Conservation (phyloP, 1,284 basidiomycete species). For the Leccinum fuscescens region DNA sequence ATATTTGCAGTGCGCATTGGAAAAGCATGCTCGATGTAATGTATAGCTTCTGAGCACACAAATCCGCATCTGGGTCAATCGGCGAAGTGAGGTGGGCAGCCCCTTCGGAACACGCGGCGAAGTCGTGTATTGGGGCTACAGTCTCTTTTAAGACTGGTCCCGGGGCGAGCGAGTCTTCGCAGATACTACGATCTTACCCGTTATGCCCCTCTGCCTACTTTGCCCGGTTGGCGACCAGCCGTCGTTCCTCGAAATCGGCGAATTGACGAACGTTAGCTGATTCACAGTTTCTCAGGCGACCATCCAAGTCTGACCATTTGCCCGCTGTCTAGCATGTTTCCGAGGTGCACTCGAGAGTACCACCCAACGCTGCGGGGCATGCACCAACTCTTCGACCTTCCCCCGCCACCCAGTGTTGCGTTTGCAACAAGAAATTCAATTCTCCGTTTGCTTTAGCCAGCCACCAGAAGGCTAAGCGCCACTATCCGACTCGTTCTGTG, state of each 20-base stretch:
- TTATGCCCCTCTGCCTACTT: constrained; percentile 30
- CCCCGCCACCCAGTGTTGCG: constrained; percentile 17
- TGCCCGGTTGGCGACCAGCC: constrained; percentile 27
- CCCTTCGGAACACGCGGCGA: constrained; percentile 31
- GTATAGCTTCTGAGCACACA: constrained; percentile 24
- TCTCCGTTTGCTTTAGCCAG: constrained; percentile 16
- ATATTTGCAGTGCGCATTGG: constrained; percentile 21
- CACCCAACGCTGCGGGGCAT: neutral
- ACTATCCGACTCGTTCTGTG: constrained; percentile 15
- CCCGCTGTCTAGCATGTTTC: constrained; percentile 26
- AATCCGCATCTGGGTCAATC: constrained; percentile 22
- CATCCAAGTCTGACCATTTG: constrained; percentile 10
- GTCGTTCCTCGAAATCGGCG: constrained; percentile 19
- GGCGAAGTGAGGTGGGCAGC: constrained; percentile 29
- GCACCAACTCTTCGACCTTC: constrained; percentile 2
- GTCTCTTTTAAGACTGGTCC: constrained; percentile 32
- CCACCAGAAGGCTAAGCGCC: constrained; percentile 27
- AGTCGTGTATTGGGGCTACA: constrained; percentile 35
- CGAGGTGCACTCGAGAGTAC: constrained; percentile 14
- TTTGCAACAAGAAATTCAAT: constrained; percentile 31
- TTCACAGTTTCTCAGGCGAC: neutral
- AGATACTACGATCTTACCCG: constrained; percentile 18
- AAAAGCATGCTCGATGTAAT: constrained; percentile 27
- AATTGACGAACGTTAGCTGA: constrained; percentile 21
- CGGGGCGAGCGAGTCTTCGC: constrained; percentile 14